A percentile compares a stretch with the other conserved stretches of the same genome.
Evolutionary conservation across 2,329 filamentous ascomycete genomes (phyloP).

Genomic region (Penicillium sp.): DNA sequence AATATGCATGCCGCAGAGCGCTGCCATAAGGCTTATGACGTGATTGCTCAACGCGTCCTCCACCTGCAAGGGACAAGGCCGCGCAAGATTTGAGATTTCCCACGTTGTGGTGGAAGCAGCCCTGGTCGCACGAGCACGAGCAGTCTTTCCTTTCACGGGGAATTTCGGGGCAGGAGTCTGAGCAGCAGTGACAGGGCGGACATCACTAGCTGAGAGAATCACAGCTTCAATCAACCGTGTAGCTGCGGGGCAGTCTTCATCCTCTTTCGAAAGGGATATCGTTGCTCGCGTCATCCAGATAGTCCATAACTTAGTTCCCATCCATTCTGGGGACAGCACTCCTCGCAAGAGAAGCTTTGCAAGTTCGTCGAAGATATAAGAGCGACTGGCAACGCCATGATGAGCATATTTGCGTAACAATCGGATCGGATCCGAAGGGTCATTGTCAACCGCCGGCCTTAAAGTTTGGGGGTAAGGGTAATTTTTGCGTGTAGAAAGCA

Average conservation of each 20-base stretch:
- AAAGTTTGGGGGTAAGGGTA: conserved; percentile 31
- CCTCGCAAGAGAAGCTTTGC: conserved; percentile 34
- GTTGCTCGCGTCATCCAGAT: conserved; percentile 37
- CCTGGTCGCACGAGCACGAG: conserved; percentile 17
- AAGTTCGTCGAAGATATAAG: conserved; percentile 37
- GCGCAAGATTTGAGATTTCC: conserved; percentile 3
- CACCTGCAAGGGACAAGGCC: conserved; percentile 33
- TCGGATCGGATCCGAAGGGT: conserved; percentile 28
- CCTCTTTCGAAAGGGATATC: conserved; percentile 37
- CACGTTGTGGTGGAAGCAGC: conserved; percentile 14
- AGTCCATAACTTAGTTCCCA: conserved; percentile 41
- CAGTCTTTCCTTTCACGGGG: neutral
- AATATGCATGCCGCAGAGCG: conserved; percentile 39
- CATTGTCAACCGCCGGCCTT: conserved; percentile 19
- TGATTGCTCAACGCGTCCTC: conserved; percentile 40
- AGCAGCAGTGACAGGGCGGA: conserved; percentile 3
- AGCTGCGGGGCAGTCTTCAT: conserved; percentile 33
- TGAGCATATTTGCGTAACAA: conserved; percentile 33
- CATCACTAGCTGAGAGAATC: conserved; percentile 29
- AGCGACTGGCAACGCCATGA: conserved; percentile 16
- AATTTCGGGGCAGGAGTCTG: neutral
- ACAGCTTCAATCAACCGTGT: conserved; percentile 34
- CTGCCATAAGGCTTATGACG: conserved; percentile 34
- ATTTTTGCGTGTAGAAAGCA: conserved; percentile 28
- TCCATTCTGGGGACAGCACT: conserved; percentile 39